These are phyloP conservation scores for Mycena citricolor DNA, from an alignment of 1,284 basidiomycete genomes.

Conservation along the genomic window DNA sequence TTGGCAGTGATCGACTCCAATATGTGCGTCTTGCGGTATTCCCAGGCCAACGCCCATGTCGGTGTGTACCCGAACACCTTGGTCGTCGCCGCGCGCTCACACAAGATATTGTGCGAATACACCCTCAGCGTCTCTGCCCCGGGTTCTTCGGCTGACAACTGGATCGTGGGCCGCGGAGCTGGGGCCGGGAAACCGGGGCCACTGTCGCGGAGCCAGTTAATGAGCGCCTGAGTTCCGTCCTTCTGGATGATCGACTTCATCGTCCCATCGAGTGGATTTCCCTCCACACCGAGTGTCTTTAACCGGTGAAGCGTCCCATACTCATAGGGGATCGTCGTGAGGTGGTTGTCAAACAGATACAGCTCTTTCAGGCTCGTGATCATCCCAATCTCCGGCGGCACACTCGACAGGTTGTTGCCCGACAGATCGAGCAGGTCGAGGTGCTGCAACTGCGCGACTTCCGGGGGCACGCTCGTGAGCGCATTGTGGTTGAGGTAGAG, in stretches of 20 bases:
- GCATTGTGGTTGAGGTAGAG: conserved; percentile 98
- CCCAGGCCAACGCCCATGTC: conserved; percentile 94
- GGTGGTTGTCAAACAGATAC: conserved; percentile 93
- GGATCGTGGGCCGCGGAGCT: conserved; percentile 72
- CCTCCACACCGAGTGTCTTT: conserved; percentile 92
- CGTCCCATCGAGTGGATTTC: conserved; percentile 85
- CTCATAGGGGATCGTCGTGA: conserved; percentile 83
- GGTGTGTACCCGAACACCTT: conserved; percentile 97
- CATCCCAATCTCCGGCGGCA: conserved; percentile 92
- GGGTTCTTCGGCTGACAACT: conserved; percentile 63
- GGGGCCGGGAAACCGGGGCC: conserved; percentile 74
- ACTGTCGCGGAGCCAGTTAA: conserved; percentile 86
- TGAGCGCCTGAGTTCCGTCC: conserved; percentile 87
- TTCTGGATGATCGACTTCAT: conserved; percentile 86
- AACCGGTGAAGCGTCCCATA: conserved; percentile 92
- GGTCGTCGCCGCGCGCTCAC: conserved; percentile 88
- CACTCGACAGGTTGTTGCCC: conserved; percentile 77
- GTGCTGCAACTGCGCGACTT: conserved; percentile 83
- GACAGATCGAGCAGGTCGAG: conserved; percentile 93
- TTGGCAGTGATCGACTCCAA: conserved; percentile 84
- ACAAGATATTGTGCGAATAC: conserved; percentile 94
- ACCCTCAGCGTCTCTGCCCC: conserved; percentile 75
- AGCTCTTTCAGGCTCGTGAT: conserved; percentile 89
- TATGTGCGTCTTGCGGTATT: conserved; percentile 91
- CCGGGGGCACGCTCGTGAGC: conserved; percentile 77